Percentiles rank a stretch among this genome's conserved stretches.
phyloP scores from a whole-genome alignment of 2,329 filamentous ascomycete genomes.

The Epichloe gansuensis region DNA sequence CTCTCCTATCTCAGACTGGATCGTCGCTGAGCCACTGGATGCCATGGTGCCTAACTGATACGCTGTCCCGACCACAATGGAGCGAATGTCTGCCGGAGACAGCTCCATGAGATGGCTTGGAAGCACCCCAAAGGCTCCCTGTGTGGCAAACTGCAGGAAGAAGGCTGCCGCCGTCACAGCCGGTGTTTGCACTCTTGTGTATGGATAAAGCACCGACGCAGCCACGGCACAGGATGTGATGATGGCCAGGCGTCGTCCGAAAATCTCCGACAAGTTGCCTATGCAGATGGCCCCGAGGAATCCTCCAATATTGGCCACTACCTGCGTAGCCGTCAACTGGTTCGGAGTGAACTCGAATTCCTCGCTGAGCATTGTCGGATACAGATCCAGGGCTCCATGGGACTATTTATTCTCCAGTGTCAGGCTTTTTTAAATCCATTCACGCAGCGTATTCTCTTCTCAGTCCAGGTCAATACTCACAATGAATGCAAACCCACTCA shows the following conservation, averaged over 20 bases:
- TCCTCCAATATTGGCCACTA: constrained; percentile 2
- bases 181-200: constrained; percentile 1
- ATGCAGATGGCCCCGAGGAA: neutral
- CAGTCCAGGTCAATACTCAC: neutral
- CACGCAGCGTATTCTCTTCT: too few species aligned
- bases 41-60: constrained; percentile 2
- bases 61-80: constrained; percentile 1
- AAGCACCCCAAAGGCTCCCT: constrained; percentile 1
- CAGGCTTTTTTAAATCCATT: neutral
- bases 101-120: constrained; percentile 2
- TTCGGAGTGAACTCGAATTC: neutral
- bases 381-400: neutral
- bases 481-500: neutral
- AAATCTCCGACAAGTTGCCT: neutral
- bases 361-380: neutral
- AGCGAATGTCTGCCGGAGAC: neutral
- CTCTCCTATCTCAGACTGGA: constrained; percentile 1
- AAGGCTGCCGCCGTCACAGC: constrained; percentile 1
- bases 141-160: constrained; percentile 1
- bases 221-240: constrained; percentile 1
- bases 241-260: constrained; percentile 1
- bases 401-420: neutral
- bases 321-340: neutral
- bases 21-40: neutral
- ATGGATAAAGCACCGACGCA: neutral